phyloP scores from a whole-genome alignment of 495 filamentous ascomycete species.

The Rostrohypoxylon terebratum region DNA sequence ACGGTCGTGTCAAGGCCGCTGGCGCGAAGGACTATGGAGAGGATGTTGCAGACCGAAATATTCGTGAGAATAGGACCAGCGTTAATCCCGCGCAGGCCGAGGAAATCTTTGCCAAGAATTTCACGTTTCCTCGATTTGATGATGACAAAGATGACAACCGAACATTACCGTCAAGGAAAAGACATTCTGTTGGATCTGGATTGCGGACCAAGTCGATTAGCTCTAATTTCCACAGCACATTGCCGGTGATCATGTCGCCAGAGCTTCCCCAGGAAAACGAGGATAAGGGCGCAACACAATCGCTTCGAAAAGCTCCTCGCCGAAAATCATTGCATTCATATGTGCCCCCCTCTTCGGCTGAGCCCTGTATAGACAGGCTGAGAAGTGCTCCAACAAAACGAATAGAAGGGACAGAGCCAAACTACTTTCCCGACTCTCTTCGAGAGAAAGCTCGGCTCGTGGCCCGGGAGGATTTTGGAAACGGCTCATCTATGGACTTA shows the following conservation, averaged over 20 bases:
- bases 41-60: conserved; percentile 67
- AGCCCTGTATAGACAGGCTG: conserved; percentile 1
- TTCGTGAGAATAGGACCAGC: conserved; percentile 52
- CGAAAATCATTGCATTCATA: conserved; percentile 45
- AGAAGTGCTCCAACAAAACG: conserved; percentile 26
- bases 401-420: background rate
- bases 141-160: conserved; percentile 24
- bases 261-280: conserved; percentile 27
- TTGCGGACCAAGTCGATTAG: conserved; percentile 41
- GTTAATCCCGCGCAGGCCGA: conserved; percentile 48
- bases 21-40: conserved; percentile 64
- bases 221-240: conserved; percentile 26
- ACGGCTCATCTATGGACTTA: background rate
- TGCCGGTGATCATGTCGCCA: conserved; percentile 37
- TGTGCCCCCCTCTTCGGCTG: conserved; percentile 20
- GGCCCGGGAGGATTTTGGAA: conserved; percentile 5
- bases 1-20: conserved; percentile 57
- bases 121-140: background rate
- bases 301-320: conserved; percentile 29
- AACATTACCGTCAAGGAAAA: conserved; percentile 29
- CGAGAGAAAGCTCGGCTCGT: conserved; percentile 34
- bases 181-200: conserved; percentile 42
- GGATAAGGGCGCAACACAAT: background rate
- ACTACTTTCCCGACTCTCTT: conserved; percentile 41
- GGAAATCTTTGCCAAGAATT: conserved; percentile 47